A percentile compares a stretch with the other conserved stretches of the same genome.
Evolutionary conservation across 495 filamentous ascomycete species (phyloP).

Genomic region (Penicillium daleae): DNA sequence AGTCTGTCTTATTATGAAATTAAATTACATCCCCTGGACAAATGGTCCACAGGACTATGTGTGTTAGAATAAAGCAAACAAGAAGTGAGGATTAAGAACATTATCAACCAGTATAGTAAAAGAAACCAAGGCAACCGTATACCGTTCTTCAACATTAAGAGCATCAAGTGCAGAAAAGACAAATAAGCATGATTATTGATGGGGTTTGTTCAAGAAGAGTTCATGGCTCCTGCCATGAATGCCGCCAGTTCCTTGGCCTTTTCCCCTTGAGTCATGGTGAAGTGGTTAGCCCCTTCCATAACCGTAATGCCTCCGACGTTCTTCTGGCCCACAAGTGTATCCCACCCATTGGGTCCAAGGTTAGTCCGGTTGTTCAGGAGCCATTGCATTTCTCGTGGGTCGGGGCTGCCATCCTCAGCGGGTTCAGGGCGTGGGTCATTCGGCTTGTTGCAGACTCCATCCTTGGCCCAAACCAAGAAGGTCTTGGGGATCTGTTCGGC

Average conservation of each 20-base stretch:
- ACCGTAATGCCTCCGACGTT: constrained; percentile 66
- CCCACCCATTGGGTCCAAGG: constrained; percentile 81
- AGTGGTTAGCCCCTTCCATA: constrained; percentile 47
- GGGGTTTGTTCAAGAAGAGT: constrained; percentile 18
- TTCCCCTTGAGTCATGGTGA: constrained; percentile 46
- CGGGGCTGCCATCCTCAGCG: constrained; percentile 59
- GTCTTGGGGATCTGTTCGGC: constrained; percentile 58
- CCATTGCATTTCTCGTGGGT: constrained; percentile 68
- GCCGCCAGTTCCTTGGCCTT: constrained; percentile 42
- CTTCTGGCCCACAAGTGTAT: constrained; percentile 66
- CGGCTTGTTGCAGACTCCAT: constrained; percentile 75
- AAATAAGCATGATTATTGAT: constrained; percentile 8
- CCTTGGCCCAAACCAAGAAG: constrained; percentile 76
- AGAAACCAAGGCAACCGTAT: constrained; percentile 5
- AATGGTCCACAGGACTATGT: constrained; percentile 10
- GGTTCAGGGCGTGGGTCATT: constrained; percentile 72
- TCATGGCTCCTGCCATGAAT: constrained; percentile 38
- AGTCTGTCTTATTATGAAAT: not conserved
- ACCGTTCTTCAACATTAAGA: not conserved
- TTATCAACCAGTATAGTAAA: not conserved
- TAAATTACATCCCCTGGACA: not conserved
- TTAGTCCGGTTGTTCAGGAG: constrained; percentile 77
- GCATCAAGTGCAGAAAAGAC: not conserved
- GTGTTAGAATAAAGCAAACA: constrained; percentile 18
- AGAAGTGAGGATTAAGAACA: constrained; percentile 5